Percentiles rank a stretch among this genome's conserved stretches.
These are phyloP conservation scores for Ophiostoma pallidulum DNA, from an alignment of 2,329 filamentous ascomycete species.

Conservation along the genomic window DNA sequence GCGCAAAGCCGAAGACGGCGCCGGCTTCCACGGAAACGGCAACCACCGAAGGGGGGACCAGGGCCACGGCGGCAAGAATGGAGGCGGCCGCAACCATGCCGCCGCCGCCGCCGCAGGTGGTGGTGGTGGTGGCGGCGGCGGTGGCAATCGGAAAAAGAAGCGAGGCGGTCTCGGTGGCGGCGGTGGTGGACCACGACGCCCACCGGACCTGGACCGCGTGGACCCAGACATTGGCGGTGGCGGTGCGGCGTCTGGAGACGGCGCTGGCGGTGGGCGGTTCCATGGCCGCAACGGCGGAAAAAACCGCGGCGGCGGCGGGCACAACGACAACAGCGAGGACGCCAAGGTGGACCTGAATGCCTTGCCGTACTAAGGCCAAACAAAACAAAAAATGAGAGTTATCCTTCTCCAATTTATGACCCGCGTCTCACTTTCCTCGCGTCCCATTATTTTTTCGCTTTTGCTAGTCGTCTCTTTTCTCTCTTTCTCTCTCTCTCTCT, in stretches of 20 bases:
- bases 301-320: slow-evolving; percentile 5
- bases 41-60: not conserved
- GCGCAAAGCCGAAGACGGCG: slow-evolving; percentile 6
- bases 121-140: not conserved
- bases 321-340: slow-evolving; percentile 9
- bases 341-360: slow-evolving; percentile 18
- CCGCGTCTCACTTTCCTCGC: not conserved
- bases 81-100: not conserved
- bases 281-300: slow-evolving; percentile 7
- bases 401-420: too few relatives aligned
- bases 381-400: too few relatives aligned
- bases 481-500: not conserved
- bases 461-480: not conserved
- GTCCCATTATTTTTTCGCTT: not conserved
- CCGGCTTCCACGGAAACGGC: not conserved
- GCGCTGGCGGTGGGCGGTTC: not conserved
- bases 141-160: slow-evolving; percentile 16
- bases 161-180: slow-evolving; percentile 11
- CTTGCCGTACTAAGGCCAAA: slow-evolving; percentile 14
- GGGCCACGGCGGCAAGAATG: not conserved
- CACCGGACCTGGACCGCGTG: slow-evolving; percentile 17
- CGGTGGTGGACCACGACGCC: slow-evolving; percentile 9
- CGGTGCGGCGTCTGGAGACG: not conserved
- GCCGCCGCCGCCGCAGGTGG: too few relatives aligned
- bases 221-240: slow-evolving; percentile 17